Percentiles rank a stretch among this genome's conserved stretches.
phyloP scores from a whole-genome alignment of 305 asterid species.

The Fraxinus angustifolia region DNA sequence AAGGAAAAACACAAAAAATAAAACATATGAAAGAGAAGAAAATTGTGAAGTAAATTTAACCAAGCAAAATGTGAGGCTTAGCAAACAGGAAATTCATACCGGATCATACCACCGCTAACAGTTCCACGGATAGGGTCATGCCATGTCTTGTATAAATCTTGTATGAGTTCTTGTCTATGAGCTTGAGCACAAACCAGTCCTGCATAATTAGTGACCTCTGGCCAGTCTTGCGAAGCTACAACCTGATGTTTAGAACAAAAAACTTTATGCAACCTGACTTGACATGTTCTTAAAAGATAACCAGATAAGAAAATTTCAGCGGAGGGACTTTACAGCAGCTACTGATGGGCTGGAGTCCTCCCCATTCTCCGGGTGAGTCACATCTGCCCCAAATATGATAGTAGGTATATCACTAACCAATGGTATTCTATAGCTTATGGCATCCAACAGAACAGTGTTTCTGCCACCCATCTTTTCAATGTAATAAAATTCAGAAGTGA shows the following conservation, averaged over 20 bases:
- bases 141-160: constrained; percentile 95
- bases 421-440: constrained; percentile 93
- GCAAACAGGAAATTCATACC: constrained; percentile 35
- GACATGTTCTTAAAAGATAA: neutral
- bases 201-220: constrained; percentile 95
- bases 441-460: constrained; percentile 90
- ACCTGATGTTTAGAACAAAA: constrained; percentile 45
- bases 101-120: constrained; percentile 96
- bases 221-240: constrained; percentile 99
- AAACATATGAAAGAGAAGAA: neutral
- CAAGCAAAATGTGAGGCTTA: neutral
- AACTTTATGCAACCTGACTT: constrained; percentile 10
- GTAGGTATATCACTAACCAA: constrained; percentile 95
- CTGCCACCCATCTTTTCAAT: constrained; percentile 91
- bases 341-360: constrained; percentile 97
- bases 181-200: constrained; percentile 98
- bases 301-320: neutral
- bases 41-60: neutral
- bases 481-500: neutral
- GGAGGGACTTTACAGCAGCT: constrained; percentile 69
- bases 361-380: constrained; percentile 96
- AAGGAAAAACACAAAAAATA: neutral
- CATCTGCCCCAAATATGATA: constrained; percentile 97
- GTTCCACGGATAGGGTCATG: constrained; percentile 93
- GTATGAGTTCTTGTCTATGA: constrained; percentile 93